These are phyloP conservation scores for Ustilago bromivora DNA, from an alignment of 1,284 basidiomycete species.

Conservation along the genomic window DNA sequence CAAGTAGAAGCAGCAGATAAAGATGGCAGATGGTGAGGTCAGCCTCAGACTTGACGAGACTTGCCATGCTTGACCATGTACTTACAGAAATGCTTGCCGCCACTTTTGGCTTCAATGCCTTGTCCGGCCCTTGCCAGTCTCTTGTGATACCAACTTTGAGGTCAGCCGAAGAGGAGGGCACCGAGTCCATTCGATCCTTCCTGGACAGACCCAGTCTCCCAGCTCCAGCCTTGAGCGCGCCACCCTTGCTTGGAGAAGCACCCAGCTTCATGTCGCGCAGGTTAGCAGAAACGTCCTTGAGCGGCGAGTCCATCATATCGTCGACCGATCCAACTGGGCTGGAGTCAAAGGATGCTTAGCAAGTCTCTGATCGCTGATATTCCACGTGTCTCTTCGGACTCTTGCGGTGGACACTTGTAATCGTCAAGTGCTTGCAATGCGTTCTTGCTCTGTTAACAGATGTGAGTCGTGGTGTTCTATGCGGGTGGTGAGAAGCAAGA, in stretches of 20 bases:
- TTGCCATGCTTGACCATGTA: neutral
- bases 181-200: constrained; percentile 51
- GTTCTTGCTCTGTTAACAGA: neutral
- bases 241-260: constrained; percentile 40
- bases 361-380: neutral
- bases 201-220: constrained; percentile 30
- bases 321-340: neutral
- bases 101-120: constrained; percentile 43
- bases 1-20: neutral
- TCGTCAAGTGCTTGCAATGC: neutral
- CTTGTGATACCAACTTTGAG: constrained; percentile 55
- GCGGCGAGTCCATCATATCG: constrained; percentile 48
- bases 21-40: no score
- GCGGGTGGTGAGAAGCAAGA: neutral
- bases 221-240: constrained; percentile 26
- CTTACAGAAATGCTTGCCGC: constrained; percentile 47
- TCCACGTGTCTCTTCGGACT: neutral
- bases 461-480: neutral
- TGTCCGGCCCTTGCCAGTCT: constrained; percentile 61
- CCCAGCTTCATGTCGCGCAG: constrained; percentile 50
- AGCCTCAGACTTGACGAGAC: no score
- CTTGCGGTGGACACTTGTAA: neutral
- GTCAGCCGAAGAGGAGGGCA: constrained; percentile 32
- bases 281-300: constrained; percentile 56
- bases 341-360: neutral